A percentile compares a stretch with the other conserved stretches of the same genome.
phyloP scores from a whole-genome alignment of 352 stramenopile species.

The Globisporangium lucens region DNA sequence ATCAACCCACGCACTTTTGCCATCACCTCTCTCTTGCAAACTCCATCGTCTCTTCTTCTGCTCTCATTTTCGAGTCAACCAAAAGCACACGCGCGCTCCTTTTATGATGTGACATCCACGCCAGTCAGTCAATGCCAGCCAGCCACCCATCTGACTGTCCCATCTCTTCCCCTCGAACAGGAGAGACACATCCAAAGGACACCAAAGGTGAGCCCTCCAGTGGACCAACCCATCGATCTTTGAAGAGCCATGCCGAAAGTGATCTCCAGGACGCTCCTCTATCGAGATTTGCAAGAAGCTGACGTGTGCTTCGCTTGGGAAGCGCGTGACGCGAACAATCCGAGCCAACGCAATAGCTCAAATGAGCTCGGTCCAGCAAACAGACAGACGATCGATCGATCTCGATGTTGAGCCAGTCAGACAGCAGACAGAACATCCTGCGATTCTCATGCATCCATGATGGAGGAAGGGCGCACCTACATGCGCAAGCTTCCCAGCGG shows the following conservation, averaged over 20 bases:
- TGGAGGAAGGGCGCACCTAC: background rate
- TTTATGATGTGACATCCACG: conserved; percentile 3
- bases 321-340: no score
- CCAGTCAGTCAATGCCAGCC: background rate
- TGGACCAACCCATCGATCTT: background rate
- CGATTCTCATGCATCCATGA: no score
- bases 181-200: background rate
- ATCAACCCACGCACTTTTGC: background rate
- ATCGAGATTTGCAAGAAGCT: no score
- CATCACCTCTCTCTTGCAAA: background rate
- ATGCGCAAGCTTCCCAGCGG: background rate
- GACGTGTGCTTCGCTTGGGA: no score
- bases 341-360: no score
- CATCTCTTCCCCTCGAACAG: background rate
- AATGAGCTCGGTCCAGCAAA: no score
- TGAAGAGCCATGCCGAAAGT: background rate
- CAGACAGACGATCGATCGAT: no score
- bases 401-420: no score
- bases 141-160: background rate
- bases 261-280: background rate
- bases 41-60: background rate
- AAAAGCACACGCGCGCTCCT: no score
- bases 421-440: no score
- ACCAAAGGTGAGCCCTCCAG: background rate
- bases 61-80: no score